Evolutionary conservation across 2,329 filamentous ascomycete species (phyloP), one percentile per base, ranked within the genome.

Genomic region (Diaporthe citri): DNA sequence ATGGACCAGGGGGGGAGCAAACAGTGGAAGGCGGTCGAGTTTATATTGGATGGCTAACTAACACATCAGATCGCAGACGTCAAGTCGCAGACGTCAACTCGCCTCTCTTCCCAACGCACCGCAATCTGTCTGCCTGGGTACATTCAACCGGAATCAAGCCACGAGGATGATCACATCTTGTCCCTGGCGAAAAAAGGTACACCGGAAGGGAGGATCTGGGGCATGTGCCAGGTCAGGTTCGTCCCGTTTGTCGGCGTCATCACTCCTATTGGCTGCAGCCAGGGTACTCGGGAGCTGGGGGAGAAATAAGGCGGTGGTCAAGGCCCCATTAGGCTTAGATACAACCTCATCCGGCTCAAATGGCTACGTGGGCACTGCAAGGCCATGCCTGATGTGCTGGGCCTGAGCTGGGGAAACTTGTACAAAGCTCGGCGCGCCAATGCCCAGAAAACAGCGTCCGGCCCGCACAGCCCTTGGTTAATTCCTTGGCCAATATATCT

Each of bases 261-360:
- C 17, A 20, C 34, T 34, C 22, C 43, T 52, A 67, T 67, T 67
- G 62, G 56, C 17, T 31, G 34, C 22, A n/a, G n/a, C 31, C 43
- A 72, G 46, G 43, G 43, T 31, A 17, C 4, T 12, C 34, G 22
- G 60, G 31, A 34, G n/a, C 13, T 28, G 55, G 55, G 55, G 25
- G 10, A 34, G 34, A 62, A 72, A 34, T 10, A 46, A 39, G 43
- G 56, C 75, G 75, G 75, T 56, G 34, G 39, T 60, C n/a, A 28
- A 74, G 36, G 72, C 75, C 72, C 72, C 75, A 76, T 76, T 76
- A 55, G 72, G 75, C 43, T 46, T 76, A 72, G 72, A 64, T 28
- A 74, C 36, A n/a, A 64, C 41, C 36, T 62, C 59, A 57, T 55
- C 41, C 36, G 55, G 64, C 46, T 59, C 34, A 28, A 57, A 34